A percentile compares a stretch with the other conserved stretches of the same genome.
These are phyloP conservation scores for Phytophthora ramorum DNA, from an alignment of 352 stramenopile species.

Conservation along the genomic window DNA sequence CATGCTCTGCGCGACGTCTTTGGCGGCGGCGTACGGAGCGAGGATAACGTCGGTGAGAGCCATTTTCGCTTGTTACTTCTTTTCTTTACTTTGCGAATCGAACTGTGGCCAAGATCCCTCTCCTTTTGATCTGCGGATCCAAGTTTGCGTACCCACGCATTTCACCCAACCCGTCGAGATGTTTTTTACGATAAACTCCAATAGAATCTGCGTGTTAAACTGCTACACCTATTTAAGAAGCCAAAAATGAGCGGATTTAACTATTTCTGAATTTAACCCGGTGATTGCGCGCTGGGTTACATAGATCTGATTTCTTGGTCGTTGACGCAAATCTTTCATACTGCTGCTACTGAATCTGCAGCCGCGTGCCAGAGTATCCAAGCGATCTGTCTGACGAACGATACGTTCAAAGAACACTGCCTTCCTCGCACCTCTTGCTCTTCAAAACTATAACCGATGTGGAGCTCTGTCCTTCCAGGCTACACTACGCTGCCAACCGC, in stretches of 20 bases:
- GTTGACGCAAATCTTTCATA: neutral
- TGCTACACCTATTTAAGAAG: neutral
- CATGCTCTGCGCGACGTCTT: conserved; percentile 35
- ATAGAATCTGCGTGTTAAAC: neutral
- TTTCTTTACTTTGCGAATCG: conserved; percentile 7
- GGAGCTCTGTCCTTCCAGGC: neutral
- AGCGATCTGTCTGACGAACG: neutral
- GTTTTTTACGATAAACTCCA: neutral
- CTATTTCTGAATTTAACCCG: neutral
- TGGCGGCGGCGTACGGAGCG: conserved; percentile 29
- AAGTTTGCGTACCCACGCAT: conserved; percentile 15
- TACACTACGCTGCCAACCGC: neutral
- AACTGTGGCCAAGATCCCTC: conserved; percentile 7
- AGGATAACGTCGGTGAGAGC: conserved; percentile 37
- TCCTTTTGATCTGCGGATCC: conserved; percentile 1
- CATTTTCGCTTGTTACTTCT: conserved; percentile 27
- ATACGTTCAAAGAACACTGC: neutral
- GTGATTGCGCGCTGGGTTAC: too few species aligned
- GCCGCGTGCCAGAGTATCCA: neutral
- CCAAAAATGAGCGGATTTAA: neutral
- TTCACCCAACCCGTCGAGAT: neutral
- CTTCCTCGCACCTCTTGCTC: conserved; percentile 6
- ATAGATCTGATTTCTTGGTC: conserved; percentile 23
- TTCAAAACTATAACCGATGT: conserved; percentile 6
- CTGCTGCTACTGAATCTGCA: conserved; percentile 5